Evolutionary conservation across 768 basidiomycete genomes (phyloP).

Genomic region (Kwoniella bestiolae): DNA sequence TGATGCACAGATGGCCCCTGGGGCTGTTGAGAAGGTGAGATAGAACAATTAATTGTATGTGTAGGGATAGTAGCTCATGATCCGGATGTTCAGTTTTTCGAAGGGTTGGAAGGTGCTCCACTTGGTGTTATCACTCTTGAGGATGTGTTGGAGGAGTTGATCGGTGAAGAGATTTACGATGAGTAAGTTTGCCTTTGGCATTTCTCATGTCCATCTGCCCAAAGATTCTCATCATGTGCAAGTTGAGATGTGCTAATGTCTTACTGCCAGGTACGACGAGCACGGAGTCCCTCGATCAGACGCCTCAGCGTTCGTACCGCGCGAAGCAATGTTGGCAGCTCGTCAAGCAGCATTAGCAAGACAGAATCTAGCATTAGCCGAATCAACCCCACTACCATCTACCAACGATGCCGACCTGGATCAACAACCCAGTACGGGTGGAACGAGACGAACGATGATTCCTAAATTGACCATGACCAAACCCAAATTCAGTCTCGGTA

Average conservation of each 20-base stretch:
- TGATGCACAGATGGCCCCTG: slow-evolving; percentile 78
- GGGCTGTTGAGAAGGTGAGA: slow-evolving; percentile 73
- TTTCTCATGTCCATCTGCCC: no score
- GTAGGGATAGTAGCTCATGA: not conserved
- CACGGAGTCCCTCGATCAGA: slow-evolving; percentile 63
- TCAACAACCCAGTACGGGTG: not conserved
- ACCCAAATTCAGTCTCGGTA: slow-evolving; percentile 30
- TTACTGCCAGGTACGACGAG: slow-evolving; percentile 61
- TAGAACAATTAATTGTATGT: not conserved
- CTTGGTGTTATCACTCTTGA: slow-evolving; percentile 91
- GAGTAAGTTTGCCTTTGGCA: slow-evolving; percentile 63
- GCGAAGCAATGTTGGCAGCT: slow-evolving; percentile 46
- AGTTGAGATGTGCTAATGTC: not conserved
- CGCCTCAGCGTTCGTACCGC: slow-evolving; percentile 60
- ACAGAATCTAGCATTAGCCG: slow-evolving; percentile 28
- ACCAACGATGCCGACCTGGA: slow-evolving; percentile 33
- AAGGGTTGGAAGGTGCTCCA: slow-evolving; percentile 81
- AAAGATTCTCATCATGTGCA: no score
- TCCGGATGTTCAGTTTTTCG: slow-evolving; percentile 69
- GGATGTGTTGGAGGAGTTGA: slow-evolving; percentile 89
- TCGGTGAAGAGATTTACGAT: slow-evolving; percentile 90
- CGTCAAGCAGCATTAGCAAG: slow-evolving; percentile 39
- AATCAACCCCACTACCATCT: slow-evolving; percentile 28
- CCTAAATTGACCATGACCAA: slow-evolving; percentile 22
- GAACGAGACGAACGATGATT: slow-evolving; percentile 2